phyloP scores from a whole-genome alignment of 2,329 filamentous ascomycete genomes.

The Plectosphaerella cucumerina region DNA sequence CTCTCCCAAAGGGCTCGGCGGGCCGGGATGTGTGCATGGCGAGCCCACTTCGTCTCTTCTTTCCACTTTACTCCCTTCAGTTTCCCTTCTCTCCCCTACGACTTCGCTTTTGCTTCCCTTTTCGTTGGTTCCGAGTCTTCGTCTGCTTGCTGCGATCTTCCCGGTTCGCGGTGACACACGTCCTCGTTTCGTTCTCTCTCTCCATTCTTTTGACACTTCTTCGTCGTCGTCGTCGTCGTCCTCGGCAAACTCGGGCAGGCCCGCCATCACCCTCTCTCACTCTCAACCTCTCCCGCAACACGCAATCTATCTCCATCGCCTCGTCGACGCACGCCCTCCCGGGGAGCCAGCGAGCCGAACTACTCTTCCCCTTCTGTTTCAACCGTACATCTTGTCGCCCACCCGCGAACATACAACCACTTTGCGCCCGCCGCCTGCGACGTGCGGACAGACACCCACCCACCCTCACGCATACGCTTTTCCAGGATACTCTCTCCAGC shows the following conservation, averaged over 20 bases:
- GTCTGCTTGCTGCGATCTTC: neutral
- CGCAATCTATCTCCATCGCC: too few relatives aligned
- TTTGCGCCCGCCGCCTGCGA: too few relatives aligned
- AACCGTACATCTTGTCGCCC: too few relatives aligned
- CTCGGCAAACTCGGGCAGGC: neutral
- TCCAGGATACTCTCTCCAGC: constrained; percentile 5
- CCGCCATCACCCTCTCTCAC: neutral
- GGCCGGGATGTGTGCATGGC: neutral
- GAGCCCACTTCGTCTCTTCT: neutral
- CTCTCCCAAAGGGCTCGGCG: neutral
- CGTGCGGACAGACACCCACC: too few relatives aligned
- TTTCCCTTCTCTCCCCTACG: constrained; percentile 14
- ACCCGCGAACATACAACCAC: too few relatives aligned
- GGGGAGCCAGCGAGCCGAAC: too few relatives aligned
- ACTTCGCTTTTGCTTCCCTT: constrained; percentile 10
- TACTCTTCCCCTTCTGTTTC: too few relatives aligned
- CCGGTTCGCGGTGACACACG: neutral
- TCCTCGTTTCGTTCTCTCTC: neutral
- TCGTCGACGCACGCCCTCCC: too few relatives aligned
- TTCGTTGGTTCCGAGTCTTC: too few relatives aligned
- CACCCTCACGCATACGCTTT: too few relatives aligned
- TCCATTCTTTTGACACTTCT: neutral
- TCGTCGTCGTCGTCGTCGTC: neutral
- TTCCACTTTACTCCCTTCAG: constrained; percentile 15
- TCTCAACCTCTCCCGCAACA: too few relatives aligned